Evolutionary conservation across 2,329 filamentous ascomycete species (phyloP), one percentile per base, ranked within the genome.

Genomic region (Exophiala oligosperma): DNA sequence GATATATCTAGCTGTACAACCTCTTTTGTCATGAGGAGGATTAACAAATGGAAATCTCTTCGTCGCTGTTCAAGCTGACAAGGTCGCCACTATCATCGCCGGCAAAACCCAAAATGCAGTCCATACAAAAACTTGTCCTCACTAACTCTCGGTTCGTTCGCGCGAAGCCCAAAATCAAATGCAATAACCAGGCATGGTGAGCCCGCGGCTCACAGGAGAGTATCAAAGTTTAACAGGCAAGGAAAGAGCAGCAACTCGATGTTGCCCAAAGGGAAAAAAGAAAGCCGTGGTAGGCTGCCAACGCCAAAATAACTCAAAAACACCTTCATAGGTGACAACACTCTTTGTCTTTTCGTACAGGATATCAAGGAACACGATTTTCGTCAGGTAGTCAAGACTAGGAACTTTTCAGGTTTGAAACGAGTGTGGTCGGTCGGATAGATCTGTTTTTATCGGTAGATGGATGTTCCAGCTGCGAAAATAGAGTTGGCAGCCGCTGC

Each of bases 401-500:
- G 38, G 54, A 54, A 61, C 40, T 60, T 57, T 59, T 56, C 12
- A 8, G 12, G 29, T 8, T 52, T 46, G 52, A 49, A 63, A 52
- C 43, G 56, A 61, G 54, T 53, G 58, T 61, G 48, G 43, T 41
- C 44, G 41, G 41, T 53, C 32, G 32, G 32, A 9, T 9, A 35
- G 11, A 9, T 29, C 21, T 17, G 29, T 3, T 46, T 61, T 52
- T 61, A 65, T 57, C 60, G 63, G 44, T 63, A 65, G 40, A 62
- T 72, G 56, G 72, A 43, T 5, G 40, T 67, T 63, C 88, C 84
- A 32, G 86, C 85, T 53, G 88, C 87, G 79, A 90, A 89, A 65
- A 92, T 92, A 74, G 89, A 92, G 4, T 90, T 89, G 9, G 91
- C 85, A 29, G 91, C 89, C 43, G 90, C 88, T 7, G 89, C 86